Conservation (phyloP, 2,329 filamentous ascomycete genomes). For the Colletotrichum sublineola region DNA sequence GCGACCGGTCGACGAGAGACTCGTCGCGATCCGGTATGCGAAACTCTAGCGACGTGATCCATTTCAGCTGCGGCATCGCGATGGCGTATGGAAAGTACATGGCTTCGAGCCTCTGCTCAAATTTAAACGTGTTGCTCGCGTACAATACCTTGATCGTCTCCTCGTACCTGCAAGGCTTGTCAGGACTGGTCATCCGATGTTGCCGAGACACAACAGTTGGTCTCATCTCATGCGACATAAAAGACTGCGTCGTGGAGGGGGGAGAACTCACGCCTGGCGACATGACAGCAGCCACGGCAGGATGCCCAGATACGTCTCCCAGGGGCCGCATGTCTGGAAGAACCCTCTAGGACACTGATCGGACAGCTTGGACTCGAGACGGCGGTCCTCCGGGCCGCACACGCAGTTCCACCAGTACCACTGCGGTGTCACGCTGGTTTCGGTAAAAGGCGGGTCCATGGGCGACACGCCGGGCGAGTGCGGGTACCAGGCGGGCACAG, state of each 20-base stretch:
- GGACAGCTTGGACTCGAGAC: conserved; percentile 36
- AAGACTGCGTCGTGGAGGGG: not conserved
- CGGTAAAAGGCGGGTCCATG: conserved; percentile 39
- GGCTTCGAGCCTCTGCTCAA: conserved; percentile 40
- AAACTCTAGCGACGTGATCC: conserved; percentile 43
- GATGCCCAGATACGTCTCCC: conserved; percentile 37
- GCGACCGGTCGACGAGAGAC: conserved; percentile 32
- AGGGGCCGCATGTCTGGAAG: conserved; percentile 37
- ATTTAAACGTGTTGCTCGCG: conserved; percentile 42
- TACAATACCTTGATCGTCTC: conserved; percentile 42
- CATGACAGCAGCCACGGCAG: conserved; percentile 41
- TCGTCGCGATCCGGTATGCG: conserved; percentile 40
- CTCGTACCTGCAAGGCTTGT: conserved; percentile 36
- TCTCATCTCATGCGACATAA: conserved; percentile 11
- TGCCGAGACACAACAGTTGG: not conserved
- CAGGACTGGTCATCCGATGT: conserved; percentile 21
- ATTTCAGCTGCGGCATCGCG: conserved; percentile 18
- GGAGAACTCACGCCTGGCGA: conserved; percentile 39
- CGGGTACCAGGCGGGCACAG: conserved; percentile 39
- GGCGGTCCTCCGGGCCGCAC: conserved; percentile 37
- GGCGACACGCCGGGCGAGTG: conserved; percentile 40
- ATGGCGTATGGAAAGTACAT: conserved; percentile 40
- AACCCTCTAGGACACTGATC: conserved; percentile 41
- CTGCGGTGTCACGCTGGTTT: conserved; percentile 34
- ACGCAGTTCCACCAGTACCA: conserved; percentile 44